Percentiles rank a stretch among this genome's conserved stretches.
phyloP scores from a whole-genome alignment of 2,329 filamentous ascomycete genomes.

The Hirsutella rhossiliensis region DNA sequence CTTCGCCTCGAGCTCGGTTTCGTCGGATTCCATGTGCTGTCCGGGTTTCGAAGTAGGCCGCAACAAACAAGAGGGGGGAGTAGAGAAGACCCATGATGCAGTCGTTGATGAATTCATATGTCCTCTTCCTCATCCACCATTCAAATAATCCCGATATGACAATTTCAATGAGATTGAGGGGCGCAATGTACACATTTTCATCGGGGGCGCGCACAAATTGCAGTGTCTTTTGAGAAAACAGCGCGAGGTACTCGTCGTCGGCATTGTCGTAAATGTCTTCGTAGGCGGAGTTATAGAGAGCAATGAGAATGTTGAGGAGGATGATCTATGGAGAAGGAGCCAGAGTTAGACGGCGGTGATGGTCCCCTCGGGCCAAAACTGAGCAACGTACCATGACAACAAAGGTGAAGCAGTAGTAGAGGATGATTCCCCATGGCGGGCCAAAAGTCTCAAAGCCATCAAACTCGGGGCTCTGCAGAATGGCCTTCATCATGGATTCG shows the following conservation, averaged over 20 bases:
- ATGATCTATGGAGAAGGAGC: constrained; percentile 36
- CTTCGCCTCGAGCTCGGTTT: constrained; percentile 71
- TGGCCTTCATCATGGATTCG: constrained; percentile 73
- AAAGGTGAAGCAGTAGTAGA: constrained; percentile 98
- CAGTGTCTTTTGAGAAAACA: constrained; percentile 90
- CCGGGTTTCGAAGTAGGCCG: constrained; percentile 58
- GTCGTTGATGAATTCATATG: constrained; percentile 78
- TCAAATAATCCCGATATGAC: constrained; percentile 69
- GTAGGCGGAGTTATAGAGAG: constrained; percentile 93
- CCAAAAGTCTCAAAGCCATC: constrained; percentile 79
- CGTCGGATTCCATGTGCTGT: constrained; percentile 53
- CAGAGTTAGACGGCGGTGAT: not conserved
- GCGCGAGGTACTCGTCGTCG: constrained; percentile 86
- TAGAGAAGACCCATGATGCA: constrained; percentile 80
- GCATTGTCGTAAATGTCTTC: constrained; percentile 90
- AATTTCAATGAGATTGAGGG: constrained; percentile 88
- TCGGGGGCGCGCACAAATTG: constrained; percentile 94
- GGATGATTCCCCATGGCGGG: constrained; percentile 82
- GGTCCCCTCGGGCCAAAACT: not conserved
- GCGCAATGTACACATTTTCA: constrained; percentile 95
- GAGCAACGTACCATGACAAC: constrained; percentile 66
- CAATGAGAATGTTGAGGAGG: constrained; percentile 90
- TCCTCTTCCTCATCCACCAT: constrained; percentile 77
- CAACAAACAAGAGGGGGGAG: constrained; percentile 67
- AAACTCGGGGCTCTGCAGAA: constrained; percentile 91